A percentile compares a stretch with the other conserved stretches of the same genome.
Conservation (phyloP, 2,329 filamentous ascomycete species). For the Aschersonia sp. region DNA sequence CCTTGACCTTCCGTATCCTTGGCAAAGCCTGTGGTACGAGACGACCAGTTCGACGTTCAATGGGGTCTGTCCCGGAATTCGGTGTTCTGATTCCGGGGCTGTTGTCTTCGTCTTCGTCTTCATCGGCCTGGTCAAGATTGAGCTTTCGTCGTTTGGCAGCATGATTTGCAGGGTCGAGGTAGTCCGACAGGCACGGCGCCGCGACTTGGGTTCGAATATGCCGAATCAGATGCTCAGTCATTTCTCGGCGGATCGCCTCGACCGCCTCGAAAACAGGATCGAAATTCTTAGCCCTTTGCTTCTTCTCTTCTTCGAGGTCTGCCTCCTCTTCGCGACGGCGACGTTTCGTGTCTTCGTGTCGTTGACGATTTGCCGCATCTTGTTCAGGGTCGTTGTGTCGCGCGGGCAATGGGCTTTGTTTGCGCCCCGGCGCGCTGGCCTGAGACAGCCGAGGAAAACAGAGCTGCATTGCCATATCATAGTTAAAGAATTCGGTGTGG, state of each 20-base stretch:
- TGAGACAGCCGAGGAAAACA: constrained; percentile 21
- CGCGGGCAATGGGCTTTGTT: constrained; percentile 21
- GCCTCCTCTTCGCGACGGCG: constrained; percentile 58
- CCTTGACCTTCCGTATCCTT: constrained; percentile 58
- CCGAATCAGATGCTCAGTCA: constrained; percentile 74
- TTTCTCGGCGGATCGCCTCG: constrained; percentile 62
- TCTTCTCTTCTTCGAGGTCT: constrained; percentile 83
- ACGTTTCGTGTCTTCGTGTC: constrained; percentile 52
- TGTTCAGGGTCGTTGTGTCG: neutral
- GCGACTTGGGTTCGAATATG: constrained; percentile 84
- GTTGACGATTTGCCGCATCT: constrained; percentile 19
- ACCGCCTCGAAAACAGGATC: constrained; percentile 82
- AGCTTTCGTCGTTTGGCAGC: constrained; percentile 64
- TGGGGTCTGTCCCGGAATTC: constrained; percentile 44
- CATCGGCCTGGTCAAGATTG: constrained; percentile 57
- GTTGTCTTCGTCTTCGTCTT: constrained; percentile 40
- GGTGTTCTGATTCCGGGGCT: constrained; percentile 51
- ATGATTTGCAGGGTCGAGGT: constrained; percentile 72
- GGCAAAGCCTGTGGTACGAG: constrained; percentile 49
- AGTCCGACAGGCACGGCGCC: constrained; percentile 64
- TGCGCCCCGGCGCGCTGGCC: constrained; percentile 11
- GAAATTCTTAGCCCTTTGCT: constrained; percentile 70
- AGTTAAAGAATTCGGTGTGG: constrained; percentile 78
- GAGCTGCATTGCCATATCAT: constrained; percentile 80
- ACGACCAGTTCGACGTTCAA: constrained; percentile 43